Evolutionary conservation across 2,329 filamentous ascomycete species (phyloP).

Genomic region (Fusarium oxysporum): DNA sequence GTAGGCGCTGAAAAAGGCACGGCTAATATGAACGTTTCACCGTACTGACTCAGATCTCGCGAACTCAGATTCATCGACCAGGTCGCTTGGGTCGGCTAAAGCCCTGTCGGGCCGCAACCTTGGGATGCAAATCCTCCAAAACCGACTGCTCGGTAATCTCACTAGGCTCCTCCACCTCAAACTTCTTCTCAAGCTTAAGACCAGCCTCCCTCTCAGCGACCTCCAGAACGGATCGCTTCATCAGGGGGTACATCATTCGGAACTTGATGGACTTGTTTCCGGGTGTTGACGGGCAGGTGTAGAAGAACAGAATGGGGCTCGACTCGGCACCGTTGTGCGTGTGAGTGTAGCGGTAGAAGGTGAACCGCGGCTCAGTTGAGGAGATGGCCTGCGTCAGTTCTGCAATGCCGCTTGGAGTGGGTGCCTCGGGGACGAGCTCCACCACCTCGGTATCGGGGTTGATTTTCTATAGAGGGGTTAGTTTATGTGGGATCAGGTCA

Average conservation of each 20-base stretch:
- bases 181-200: conserved; percentile 75
- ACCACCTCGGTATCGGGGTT: conserved; percentile 76
- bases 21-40: not conserved
- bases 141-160: conserved; percentile 78
- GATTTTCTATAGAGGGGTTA: conserved; percentile 69
- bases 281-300: conserved; percentile 78
- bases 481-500: not conserved
- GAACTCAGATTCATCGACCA: conserved; percentile 65
- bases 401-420: conserved; percentile 64
- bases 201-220: conserved; percentile 74
- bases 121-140: conserved; percentile 74
- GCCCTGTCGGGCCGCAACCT: conserved; percentile 71
- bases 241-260: conserved; percentile 84
- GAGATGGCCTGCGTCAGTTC: conserved; percentile 73
- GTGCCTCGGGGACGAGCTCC: conserved; percentile 69
- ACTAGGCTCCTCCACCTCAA: conserved; percentile 73
- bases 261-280: conserved; percentile 79
- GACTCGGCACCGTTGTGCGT: conserved; percentile 63
- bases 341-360: conserved; percentile 78
- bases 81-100: conserved; percentile 86
- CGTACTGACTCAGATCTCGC: not conserved
- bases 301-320: conserved; percentile 80
- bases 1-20: not conserved
- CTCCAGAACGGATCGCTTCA: conserved; percentile 74
- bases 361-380: conserved; percentile 77